These are phyloP conservation scores for Paraleonurus japonicus DNA, from an alignment of 257 asterid species.

Conservation along the genomic window DNA sequence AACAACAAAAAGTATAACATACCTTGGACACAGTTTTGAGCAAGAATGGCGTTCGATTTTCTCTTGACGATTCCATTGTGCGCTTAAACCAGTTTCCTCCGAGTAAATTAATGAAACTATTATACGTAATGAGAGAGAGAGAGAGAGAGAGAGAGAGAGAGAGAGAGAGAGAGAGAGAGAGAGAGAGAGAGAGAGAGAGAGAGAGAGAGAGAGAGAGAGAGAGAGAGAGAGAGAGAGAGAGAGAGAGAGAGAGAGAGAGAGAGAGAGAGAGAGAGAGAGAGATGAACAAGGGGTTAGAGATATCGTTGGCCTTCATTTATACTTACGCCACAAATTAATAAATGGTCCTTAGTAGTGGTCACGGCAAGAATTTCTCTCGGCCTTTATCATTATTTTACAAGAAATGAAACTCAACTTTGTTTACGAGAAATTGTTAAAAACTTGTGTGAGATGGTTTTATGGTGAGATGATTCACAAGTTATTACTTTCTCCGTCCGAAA, in stretches of 20 bases:
- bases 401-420: not conserved
- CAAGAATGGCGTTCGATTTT: slow-evolving; percentile 9
- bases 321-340: not conserved
- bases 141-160: not conserved
- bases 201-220: not conserved
- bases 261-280: not conserved
- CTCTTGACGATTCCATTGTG: slow-evolving; percentile 15
- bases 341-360: not conserved
- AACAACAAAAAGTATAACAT: not conserved
- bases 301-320: not conserved
- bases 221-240: not conserved
- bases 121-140: not conserved
- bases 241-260: not conserved
- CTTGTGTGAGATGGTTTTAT: too few species aligned
- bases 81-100: not conserved
- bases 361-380: not conserved
- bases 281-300: not conserved
- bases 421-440: too few species aligned
- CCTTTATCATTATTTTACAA: not conserved
- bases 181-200: not conserved
- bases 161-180: not conserved
- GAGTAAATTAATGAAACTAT: not conserved
- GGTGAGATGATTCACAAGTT: too few species aligned
- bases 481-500: too few species aligned
- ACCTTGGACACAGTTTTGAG: slow-evolving; percentile 28